These are phyloP conservation scores for Aspergillus asperescens DNA, from an alignment of 495 filamentous ascomycete genomes.

Conservation along the genomic window DNA sequence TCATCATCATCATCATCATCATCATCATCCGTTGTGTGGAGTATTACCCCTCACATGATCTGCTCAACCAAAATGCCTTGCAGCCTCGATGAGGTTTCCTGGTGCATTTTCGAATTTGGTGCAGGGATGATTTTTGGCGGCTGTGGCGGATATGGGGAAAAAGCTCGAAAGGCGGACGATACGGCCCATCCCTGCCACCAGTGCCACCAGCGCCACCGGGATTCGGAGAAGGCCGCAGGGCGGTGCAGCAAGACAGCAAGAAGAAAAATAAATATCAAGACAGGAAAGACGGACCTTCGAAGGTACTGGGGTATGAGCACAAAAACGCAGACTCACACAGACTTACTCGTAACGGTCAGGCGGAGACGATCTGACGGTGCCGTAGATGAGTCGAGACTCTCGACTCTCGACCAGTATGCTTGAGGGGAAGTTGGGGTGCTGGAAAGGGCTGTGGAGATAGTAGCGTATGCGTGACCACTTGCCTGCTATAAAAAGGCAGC, in stretches of 20 bases:
- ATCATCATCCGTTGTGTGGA: background rate
- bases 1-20: background rate
- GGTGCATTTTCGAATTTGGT: background rate
- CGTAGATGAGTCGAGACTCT: background rate
- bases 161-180: background rate
- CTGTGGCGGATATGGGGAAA: slow-evolving; percentile 16
- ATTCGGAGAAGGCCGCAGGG: slow-evolving; percentile 2
- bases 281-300: background rate
- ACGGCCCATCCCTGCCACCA: slow-evolving; percentile 1
- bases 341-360: background rate
- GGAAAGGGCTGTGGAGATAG: slow-evolving; percentile 15
- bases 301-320: background rate
- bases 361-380: background rate
- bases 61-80: background rate
- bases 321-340: background rate
- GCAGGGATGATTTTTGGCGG: slow-evolving; percentile 8
- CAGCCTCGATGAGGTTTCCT: background rate
- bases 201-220: too few species aligned
- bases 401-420: background rate
- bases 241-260: background rate
- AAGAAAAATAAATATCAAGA: background rate
- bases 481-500: slow-evolving; percentile 1
- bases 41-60: slow-evolving; percentile 10
- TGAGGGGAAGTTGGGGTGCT: background rate
- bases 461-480: slow-evolving; percentile 11